Percentiles rank a stretch among this genome's conserved stretches.
Conservation (phyloP, 768 basidiomycete genomes). For the Vararia minispora region DNA sequence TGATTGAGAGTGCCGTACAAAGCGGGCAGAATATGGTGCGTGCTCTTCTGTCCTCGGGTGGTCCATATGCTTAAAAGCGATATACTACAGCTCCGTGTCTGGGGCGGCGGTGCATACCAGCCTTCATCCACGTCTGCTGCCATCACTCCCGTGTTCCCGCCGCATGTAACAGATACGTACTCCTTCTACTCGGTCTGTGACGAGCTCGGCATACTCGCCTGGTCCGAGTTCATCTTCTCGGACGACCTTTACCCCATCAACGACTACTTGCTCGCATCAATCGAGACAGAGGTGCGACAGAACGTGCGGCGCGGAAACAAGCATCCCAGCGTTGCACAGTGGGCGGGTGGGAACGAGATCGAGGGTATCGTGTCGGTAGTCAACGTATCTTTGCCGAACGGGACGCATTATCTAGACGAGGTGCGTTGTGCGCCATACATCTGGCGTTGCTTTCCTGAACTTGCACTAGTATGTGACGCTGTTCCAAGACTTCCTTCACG, state of each 20-base stretch:
- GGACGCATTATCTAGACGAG: constrained; percentile 38
- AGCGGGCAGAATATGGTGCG: constrained; percentile 52
- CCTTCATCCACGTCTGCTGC: constrained; percentile 28
- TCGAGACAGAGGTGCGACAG: constrained; percentile 46
- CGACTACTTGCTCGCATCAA: constrained; percentile 35
- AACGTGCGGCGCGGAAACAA: constrained; percentile 44
- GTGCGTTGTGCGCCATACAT: constrained; percentile 17
- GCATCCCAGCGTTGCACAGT: constrained; percentile 47
- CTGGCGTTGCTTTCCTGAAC: neutral
- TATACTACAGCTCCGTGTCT: constrained; percentile 36
- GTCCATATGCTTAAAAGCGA: too few relatives aligned
- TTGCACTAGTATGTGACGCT: constrained; percentile 32
- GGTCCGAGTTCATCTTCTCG: constrained; percentile 54
- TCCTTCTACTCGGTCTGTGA: constrained; percentile 49
- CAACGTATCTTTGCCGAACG: constrained; percentile 27
- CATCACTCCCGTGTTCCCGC: constrained; percentile 12
- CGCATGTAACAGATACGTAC: constrained; percentile 30
- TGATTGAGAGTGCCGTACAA: constrained; percentile 40
- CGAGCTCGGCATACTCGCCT: constrained; percentile 47
- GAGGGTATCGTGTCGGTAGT: constrained; percentile 37
- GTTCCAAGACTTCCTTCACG: constrained; percentile 41
- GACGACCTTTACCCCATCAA: constrained; percentile 47
- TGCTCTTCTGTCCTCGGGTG: neutral
- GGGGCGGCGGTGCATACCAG: constrained; percentile 48
- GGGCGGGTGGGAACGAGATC: constrained; percentile 54